phyloP scores from a whole-genome alignment of 108 stramenopile genomes.

The Nitzschia sp. region DNA sequence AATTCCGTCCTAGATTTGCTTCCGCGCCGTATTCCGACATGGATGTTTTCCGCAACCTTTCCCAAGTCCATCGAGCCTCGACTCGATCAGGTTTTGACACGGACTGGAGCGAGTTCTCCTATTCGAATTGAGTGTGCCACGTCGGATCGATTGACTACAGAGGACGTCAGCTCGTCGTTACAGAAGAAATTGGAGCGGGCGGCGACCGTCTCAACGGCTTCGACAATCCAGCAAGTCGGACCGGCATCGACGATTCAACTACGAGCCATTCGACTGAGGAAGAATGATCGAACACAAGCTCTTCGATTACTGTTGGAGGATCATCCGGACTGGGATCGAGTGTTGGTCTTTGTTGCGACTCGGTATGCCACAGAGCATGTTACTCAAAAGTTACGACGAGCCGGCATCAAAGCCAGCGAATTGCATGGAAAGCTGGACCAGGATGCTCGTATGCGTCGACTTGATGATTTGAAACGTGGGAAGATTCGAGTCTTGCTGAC shows the following conservation, averaged over 20 bases:
- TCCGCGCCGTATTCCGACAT: constrained; percentile 37
- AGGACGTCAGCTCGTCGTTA: constrained; percentile 28
- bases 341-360: constrained; percentile 92
- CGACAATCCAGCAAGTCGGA: constrained; percentile 38
- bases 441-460: constrained; percentile 79
- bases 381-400: constrained; percentile 62
- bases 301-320: constrained; percentile 61
- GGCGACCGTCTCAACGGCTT: constrained; percentile 17
- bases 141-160: constrained; percentile 42
- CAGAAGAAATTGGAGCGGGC: constrained; percentile 34
- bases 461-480: constrained; percentile 78
- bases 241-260: constrained; percentile 66
- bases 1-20: constrained; percentile 64
- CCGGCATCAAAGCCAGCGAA: constrained; percentile 75
- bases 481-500: constrained; percentile 83
- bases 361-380: constrained; percentile 87
- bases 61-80: constrained; percentile 88
- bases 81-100: constrained; percentile 73
- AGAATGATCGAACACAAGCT: constrained; percentile 63
- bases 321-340: constrained; percentile 65
- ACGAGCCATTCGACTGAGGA: constrained; percentile 61
- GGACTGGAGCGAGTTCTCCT: constrained; percentile 55
- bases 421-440: constrained; percentile 97
- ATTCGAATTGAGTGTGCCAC: constrained; percentile 58
- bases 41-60: constrained; percentile 93